Conservation (phyloP, 2,329 filamentous ascomycete genomes). For the Fusarium algeriense region DNA sequence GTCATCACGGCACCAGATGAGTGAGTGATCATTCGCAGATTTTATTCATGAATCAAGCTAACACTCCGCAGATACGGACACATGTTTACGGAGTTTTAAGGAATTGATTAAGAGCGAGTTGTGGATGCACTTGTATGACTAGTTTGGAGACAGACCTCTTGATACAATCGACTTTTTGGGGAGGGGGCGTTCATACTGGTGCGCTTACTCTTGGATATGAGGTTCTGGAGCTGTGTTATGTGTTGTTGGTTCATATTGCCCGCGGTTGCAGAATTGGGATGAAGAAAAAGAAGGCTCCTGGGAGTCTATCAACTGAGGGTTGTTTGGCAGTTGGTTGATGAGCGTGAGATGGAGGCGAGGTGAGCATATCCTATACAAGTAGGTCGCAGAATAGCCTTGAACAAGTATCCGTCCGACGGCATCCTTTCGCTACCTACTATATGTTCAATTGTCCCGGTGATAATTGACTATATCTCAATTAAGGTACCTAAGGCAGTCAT, state of each 20-base stretch:
- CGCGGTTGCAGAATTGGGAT: constrained; percentile 3
- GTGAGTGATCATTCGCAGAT: constrained; percentile 66
- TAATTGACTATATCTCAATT: background rate
- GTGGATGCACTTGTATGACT: constrained; percentile 36
- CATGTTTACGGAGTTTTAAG: constrained; percentile 80
- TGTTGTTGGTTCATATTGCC: constrained; percentile 7
- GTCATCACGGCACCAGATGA: constrained; percentile 78
- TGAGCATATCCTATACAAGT: constrained; percentile 20
- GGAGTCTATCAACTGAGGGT: constrained; percentile 11
- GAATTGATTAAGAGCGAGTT: constrained; percentile 25
- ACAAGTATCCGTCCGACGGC: constrained; percentile 22
- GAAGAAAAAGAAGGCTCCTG: constrained; percentile 14
- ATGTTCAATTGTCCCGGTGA: background rate
- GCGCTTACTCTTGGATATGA: constrained; percentile 11
- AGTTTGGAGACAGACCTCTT: constrained; percentile 25
- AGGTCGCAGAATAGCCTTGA: constrained; percentile 33
- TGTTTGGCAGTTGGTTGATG: constrained; percentile 2
- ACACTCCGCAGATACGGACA: constrained; percentile 71
- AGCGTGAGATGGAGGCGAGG: constrained; percentile 13
- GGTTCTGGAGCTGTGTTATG: constrained; percentile 1
- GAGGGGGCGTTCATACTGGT: constrained; percentile 13
- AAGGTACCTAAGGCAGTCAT: no score
- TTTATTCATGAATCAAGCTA: constrained; percentile 18
- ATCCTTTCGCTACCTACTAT: constrained; percentile 20
- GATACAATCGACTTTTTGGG: constrained; percentile 11